Evolutionary conservation across 2,329 filamentous ascomycete species (phyloP).

Genomic region (Phyllosticta paracitricarpa): DNA sequence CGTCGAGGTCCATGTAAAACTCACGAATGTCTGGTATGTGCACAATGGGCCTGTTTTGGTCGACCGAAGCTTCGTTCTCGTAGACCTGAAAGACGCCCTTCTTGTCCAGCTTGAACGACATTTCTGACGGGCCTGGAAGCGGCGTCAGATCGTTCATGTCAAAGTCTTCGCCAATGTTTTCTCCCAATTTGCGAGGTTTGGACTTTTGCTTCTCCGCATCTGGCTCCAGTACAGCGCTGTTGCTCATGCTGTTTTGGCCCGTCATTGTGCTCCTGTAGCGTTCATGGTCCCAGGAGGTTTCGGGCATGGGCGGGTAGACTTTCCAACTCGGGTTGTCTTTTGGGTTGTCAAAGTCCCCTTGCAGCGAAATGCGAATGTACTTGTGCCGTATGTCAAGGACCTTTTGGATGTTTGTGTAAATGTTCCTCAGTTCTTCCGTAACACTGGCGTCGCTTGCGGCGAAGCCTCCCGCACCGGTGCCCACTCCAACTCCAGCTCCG

Average conservation of each 20-base stretch:
- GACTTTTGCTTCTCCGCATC: slow-evolving; percentile 21
- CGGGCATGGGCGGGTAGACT: slow-evolving; percentile 84
- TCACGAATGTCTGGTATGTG: slow-evolving; percentile 86
- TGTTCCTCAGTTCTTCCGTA: slow-evolving; percentile 70
- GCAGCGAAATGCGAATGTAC: slow-evolving; percentile 77
- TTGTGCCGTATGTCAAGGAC: slow-evolving; percentile 81
- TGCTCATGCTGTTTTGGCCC: slow-evolving; percentile 26
- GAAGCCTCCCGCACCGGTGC: slow-evolving; percentile 52
- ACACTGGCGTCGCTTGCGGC: slow-evolving; percentile 68
- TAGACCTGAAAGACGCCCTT: slow-evolving; percentile 91
- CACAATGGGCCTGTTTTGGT: slow-evolving; percentile 60
- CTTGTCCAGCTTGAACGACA: slow-evolving; percentile 70
- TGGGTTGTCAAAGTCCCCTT: slow-evolving; percentile 75
- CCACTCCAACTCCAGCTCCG: slow-evolving; percentile 50
- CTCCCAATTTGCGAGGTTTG: slow-evolving; percentile 68
- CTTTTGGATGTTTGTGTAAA: slow-evolving; percentile 84
- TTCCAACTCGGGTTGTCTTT: slow-evolving; percentile 74
- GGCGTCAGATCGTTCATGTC: slow-evolving; percentile 68
- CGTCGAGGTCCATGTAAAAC: slow-evolving; percentile 90
- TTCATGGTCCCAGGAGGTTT: slow-evolving; percentile 74
- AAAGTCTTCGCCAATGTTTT: slow-evolving; percentile 89
- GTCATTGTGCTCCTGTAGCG: slow-evolving; percentile 25
- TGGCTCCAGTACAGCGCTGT: slow-evolving; percentile 25
- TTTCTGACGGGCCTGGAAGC: slow-evolving; percentile 58
- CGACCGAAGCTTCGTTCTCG: slow-evolving; percentile 53